Percentiles rank a stretch among this genome's conserved stretches.
phyloP scores from a whole-genome alignment of 768 basidiomycete species.

The Termitomyces sp. region DNA sequence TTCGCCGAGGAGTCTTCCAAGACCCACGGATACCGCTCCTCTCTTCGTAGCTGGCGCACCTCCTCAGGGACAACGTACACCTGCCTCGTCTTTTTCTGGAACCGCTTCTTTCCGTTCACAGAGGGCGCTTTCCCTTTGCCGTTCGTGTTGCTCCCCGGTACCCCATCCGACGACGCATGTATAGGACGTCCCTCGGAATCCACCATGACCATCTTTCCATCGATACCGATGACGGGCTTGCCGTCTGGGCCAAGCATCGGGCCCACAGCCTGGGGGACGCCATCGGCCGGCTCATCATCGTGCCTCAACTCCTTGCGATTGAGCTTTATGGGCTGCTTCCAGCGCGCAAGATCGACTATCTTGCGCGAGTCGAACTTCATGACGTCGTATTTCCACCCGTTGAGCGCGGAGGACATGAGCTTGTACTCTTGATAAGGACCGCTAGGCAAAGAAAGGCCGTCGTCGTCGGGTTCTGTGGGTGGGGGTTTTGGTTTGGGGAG shows the following conservation, averaged over 20 bases:
- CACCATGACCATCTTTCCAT: constrained; percentile 77
- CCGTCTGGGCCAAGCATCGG: constrained; percentile 82
- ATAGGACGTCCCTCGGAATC: constrained; percentile 75
- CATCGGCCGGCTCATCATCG: constrained; percentile 30
- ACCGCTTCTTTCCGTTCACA: constrained; percentile 57
- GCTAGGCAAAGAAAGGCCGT: constrained; percentile 51
- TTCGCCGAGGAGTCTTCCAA: constrained; percentile 68
- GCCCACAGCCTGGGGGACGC: constrained; percentile 46
- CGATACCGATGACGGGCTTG: constrained; percentile 73
- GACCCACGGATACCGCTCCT: constrained; percentile 91
- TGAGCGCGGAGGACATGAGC: constrained; percentile 72
- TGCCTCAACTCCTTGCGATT: constrained; percentile 79
- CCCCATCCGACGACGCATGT: constrained; percentile 24
- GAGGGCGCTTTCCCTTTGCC: constrained; percentile 37
- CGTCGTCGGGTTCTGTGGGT: constrained; percentile 39
- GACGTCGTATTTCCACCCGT: constrained; percentile 88
- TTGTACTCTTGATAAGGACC: constrained; percentile 71
- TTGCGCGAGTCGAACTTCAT: constrained; percentile 86
- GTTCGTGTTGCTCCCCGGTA: constrained; percentile 22
- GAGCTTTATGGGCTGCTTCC: constrained; percentile 75
- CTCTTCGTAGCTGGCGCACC: constrained; percentile 68
- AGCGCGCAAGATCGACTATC: constrained; percentile 59
- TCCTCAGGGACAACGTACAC: constrained; percentile 81
- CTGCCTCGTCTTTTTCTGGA: constrained; percentile 79
- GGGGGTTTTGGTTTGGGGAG: constrained; percentile 34